These are phyloP conservation scores for Ceratobasidium sp. DNA, from an alignment of 1,284 basidiomycete genomes.

Conservation along the genomic window DNA sequence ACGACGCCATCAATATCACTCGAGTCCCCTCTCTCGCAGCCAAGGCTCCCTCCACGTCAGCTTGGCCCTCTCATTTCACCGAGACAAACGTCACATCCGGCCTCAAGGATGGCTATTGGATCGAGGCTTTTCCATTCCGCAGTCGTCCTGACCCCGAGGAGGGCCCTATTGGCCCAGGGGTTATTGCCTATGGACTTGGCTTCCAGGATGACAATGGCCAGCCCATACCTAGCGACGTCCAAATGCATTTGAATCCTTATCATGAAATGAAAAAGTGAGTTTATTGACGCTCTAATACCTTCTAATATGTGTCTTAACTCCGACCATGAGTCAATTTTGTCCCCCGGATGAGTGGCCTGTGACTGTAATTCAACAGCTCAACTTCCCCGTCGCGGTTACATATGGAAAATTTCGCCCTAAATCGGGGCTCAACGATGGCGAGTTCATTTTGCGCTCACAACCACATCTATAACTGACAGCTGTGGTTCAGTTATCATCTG, in stretches of 20 bases:
- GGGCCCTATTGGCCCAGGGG: constrained; percentile 49
- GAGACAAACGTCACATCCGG: background rate
- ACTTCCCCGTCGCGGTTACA: constrained; percentile 53
- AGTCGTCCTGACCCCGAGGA: constrained; percentile 33
- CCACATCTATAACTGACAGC: background rate
- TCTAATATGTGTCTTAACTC: background rate
- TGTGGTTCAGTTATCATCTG: constrained; percentile 53
- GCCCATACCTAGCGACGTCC: constrained; percentile 46
- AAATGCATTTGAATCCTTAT: constrained; percentile 53
- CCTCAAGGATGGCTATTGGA: constrained; percentile 54
- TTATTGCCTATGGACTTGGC: constrained; percentile 55
- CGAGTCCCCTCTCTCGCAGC: background rate
- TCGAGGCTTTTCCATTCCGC: constrained; percentile 54
- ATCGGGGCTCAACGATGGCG: constrained; percentile 55
- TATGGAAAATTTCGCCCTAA: constrained; percentile 54
- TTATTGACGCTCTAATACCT: background rate
- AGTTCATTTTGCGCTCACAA: constrained; percentile 9
- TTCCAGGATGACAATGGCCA: constrained; percentile 46
- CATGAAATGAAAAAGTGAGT: constrained; percentile 46
- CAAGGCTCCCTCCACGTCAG: constrained; percentile 11
- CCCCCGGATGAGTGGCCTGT: constrained; percentile 48
- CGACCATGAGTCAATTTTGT: background rate
- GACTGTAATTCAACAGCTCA: constrained; percentile 50
- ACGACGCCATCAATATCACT: background rate
- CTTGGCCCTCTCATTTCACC: background rate